Conservation (phyloP, 805 yeast genomes). For the Yarrowia alimentaria region DNA sequence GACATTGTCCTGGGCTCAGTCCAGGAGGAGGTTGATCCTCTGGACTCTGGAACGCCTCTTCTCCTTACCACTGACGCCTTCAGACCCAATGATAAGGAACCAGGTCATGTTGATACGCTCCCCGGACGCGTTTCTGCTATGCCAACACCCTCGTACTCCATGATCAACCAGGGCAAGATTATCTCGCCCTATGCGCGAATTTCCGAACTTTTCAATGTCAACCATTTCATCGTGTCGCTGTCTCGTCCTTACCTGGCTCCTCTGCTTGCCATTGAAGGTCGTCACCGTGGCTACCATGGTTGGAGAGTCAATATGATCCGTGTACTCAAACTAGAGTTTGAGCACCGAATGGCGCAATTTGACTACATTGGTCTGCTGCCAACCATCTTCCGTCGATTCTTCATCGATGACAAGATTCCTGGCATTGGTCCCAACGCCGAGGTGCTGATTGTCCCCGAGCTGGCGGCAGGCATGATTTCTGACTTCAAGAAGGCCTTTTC, state of each 20-base stretch:
- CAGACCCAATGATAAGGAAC: slow-evolving; percentile 1
- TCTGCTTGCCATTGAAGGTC: slow-evolving; percentile 74
- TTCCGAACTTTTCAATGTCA: slow-evolving; percentile 91
- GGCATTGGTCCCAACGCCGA: slow-evolving; percentile 43
- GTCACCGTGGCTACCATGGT: slow-evolving; percentile 52
- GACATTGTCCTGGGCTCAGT: slow-evolving; percentile 1
- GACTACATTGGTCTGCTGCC: slow-evolving; percentile 76
- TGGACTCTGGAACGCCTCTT: background rate
- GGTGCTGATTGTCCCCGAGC: slow-evolving; percentile 85
- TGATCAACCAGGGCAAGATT: slow-evolving; percentile 43
- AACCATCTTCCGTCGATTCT: slow-evolving; percentile 65
- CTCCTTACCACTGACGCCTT: background rate
- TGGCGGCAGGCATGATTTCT: slow-evolving; percentile 58
- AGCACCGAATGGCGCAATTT: slow-evolving; percentile 77
- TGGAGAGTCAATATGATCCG: slow-evolving; percentile 49
- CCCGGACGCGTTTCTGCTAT: background rate
- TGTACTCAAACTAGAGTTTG: slow-evolving; percentile 70
- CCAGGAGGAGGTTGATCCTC: slow-evolving; percentile 4
- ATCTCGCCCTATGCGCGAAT: slow-evolving; percentile 80
- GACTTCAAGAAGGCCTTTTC: slow-evolving; percentile 78
- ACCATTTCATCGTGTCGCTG: slow-evolving; percentile 84
- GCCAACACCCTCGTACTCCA: slow-evolving; percentile 44
- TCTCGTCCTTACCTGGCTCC: slow-evolving; percentile 96
- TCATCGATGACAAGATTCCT: slow-evolving; percentile 86
- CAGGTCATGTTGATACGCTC: slow-evolving; percentile 1